phyloP scores from a whole-genome alignment of 2,329 filamentous ascomycete species.

The Aspergillus transmontanensis region DNA sequence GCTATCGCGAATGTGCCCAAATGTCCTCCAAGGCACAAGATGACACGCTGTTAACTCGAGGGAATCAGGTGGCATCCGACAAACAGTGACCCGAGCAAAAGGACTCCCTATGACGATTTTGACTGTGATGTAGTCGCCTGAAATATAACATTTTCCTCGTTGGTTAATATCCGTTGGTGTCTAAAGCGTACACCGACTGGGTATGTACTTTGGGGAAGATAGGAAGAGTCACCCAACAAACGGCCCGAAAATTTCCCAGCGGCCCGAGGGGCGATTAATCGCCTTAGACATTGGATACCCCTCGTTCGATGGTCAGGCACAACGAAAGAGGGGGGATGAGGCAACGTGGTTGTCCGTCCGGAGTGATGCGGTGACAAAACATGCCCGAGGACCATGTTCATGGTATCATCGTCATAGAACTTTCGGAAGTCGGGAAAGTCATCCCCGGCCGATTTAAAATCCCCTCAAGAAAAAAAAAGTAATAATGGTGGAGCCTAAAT shows the following conservation, averaged over 20 bases:
- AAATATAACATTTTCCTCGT: neutral
- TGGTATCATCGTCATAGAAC: neutral
- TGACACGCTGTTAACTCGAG: neutral
- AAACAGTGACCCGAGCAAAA: neutral
- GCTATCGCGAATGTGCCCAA: constrained; percentile 59
- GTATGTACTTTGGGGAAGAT: neutral
- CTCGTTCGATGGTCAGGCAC: neutral
- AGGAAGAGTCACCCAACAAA: neutral
- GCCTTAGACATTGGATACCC: neutral
- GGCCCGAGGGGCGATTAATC: constrained; percentile 1
- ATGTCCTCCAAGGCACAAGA: neutral
- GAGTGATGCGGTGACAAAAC: neutral
- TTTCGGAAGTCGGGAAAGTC: neutral
- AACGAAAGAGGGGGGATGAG: neutral
- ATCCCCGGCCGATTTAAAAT: neutral
- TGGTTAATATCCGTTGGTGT: neutral
- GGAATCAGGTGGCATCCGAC: neutral
- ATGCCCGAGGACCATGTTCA: neutral
- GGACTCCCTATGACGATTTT: neutral
- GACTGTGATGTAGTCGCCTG: neutral
- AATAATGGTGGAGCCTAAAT: neutral
- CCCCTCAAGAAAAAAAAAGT: neutral
- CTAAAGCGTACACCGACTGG: neutral
- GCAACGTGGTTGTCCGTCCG: neutral
- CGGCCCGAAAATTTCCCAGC: neutral